A percentile compares a stretch with the other conserved stretches of the same genome.
Evolutionary conservation across 805 yeast species (phyloP).

Genomic region (Vanderwaltozyma yarrowii): DNA sequence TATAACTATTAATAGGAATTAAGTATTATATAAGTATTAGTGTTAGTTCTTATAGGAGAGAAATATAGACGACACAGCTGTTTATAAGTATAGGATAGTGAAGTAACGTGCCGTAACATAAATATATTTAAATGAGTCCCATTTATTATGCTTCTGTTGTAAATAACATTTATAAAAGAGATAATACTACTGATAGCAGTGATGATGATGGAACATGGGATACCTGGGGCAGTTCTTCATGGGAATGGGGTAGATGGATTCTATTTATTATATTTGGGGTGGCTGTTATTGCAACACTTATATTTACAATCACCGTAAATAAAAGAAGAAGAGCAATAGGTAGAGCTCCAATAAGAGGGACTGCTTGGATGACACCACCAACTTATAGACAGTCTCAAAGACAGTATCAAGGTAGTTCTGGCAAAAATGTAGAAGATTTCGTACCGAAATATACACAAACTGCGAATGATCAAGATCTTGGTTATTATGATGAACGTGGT

Average conservation of each 20-base stretch:
- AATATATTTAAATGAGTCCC: not conserved
- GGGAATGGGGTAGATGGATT: conserved; percentile 48
- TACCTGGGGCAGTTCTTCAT: conserved; percentile 11
- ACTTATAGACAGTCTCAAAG: conserved; percentile 57
- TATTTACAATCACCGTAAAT: conserved; percentile 46
- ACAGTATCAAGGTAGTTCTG: conserved; percentile 32
- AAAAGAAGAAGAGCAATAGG: conserved; percentile 36
- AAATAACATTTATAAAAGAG: not conserved
- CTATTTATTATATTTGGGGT: conserved; percentile 52
- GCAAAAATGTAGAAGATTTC: conserved; percentile 32
- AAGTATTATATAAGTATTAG: too few relatives aligned
- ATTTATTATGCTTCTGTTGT: too few relatives aligned
- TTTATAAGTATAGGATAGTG: too few relatives aligned
- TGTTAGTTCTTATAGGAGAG: too few relatives aligned
- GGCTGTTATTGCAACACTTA: conserved; percentile 35
- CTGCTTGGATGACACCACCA: conserved; percentile 85
- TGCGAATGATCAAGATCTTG: conserved; percentile 66
- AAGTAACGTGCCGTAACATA: too few relatives aligned
- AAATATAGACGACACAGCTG: too few relatives aligned
- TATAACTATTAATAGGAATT: too few relatives aligned
- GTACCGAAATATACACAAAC: conserved; percentile 62
- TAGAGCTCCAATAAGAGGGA: conserved; percentile 56
- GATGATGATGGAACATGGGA: not conserved
- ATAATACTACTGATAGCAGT: too few relatives aligned
- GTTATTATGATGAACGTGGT: conserved; percentile 62